These are phyloP conservation scores for Saccharum hybrid DNA, from an alignment of 202 grass and related monocot species.

Conservation along the genomic window DNA sequence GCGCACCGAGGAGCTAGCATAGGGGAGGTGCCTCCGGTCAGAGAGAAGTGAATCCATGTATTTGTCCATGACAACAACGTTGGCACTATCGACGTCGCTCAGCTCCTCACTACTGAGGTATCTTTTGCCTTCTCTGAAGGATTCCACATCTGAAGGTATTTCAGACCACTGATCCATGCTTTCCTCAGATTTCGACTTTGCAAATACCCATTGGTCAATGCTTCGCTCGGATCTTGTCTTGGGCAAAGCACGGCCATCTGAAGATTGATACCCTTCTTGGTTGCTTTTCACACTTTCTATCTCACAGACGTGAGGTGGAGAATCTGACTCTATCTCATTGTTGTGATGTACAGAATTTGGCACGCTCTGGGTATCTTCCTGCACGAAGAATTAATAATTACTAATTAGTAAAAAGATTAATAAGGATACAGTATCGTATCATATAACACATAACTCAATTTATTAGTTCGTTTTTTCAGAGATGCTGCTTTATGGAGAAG, in stretches of 20 bases:
- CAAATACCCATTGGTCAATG: conserved; percentile 84
- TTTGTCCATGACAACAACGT: conserved; percentile 79
- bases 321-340: conserved; percentile 61
- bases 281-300: conserved; percentile 61
- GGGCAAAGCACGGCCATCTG: conserved; percentile 44
- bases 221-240: conserved; percentile 77
- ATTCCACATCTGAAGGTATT: conserved; percentile 75
- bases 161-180: conserved; percentile 97
- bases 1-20: conserved; percentile 60
- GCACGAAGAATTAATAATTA: conserved; percentile 32
- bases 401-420: neutral
- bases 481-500: neutral
- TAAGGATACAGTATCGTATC: conserved; percentile 25
- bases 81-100: conserved; percentile 54
- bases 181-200: conserved; percentile 75
- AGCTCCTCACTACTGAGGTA: conserved; percentile 69
- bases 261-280: conserved; percentile 65
- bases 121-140: conserved; percentile 58
- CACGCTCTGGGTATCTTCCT: conserved; percentile 57
- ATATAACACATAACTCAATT: neutral
- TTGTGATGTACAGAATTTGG: conserved; percentile 37
- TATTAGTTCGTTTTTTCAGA: neutral
- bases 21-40: conserved; percentile 48
- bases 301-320: conserved; percentile 54
- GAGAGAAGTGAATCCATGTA: conserved; percentile 93